phyloP scores from a whole-genome alignment of 345 rosid genomes.

The Hirschfeldia incana region DNA sequence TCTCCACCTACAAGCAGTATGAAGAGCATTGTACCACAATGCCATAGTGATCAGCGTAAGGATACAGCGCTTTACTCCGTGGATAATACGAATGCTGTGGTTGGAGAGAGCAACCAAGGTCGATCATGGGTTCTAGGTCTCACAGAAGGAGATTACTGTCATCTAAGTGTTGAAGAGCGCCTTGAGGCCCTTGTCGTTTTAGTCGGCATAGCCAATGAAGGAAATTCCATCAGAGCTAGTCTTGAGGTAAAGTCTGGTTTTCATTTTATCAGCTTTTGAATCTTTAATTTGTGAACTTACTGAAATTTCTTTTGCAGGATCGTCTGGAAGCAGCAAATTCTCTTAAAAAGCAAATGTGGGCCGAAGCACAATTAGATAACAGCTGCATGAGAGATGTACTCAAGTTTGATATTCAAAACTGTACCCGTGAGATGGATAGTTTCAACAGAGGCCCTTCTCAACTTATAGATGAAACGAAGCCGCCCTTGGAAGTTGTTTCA shows the following conservation, averaged over 20 bases:
- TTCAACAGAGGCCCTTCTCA: conserved; percentile 55
- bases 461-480: conserved; percentile 54
- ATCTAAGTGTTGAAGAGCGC: conserved; percentile 95
- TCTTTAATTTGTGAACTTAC: conserved; percentile 19
- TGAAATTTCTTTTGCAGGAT: conserved; percentile 56
- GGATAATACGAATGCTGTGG: conserved; percentile 57
- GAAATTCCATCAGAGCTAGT: conserved; percentile 78
- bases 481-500: conserved; percentile 47
- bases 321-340: conserved; percentile 97
- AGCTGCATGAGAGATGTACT: conserved; percentile 77
- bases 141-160: conserved; percentile 91
- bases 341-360: conserved; percentile 99
- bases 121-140: conserved; percentile 95
- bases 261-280: conserved; percentile 17
- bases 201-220: conserved; percentile 91
- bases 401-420: conserved; percentile 58
- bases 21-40: conserved; percentile 42
- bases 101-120: conserved; percentile 77
- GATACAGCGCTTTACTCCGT: conserved; percentile 38
- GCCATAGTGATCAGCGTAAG: conserved; percentile 43
- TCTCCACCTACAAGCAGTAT: conserved; percentile 46
- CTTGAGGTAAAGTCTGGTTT: conserved; percentile 70
- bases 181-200: conserved; percentile 80
- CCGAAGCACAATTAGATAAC: conserved; percentile 91
- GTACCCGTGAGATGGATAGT: conserved; percentile 28